Evolutionary conservation across 768 basidiomycete genomes (phyloP).

Genomic region (Podaxis sp.): DNA sequence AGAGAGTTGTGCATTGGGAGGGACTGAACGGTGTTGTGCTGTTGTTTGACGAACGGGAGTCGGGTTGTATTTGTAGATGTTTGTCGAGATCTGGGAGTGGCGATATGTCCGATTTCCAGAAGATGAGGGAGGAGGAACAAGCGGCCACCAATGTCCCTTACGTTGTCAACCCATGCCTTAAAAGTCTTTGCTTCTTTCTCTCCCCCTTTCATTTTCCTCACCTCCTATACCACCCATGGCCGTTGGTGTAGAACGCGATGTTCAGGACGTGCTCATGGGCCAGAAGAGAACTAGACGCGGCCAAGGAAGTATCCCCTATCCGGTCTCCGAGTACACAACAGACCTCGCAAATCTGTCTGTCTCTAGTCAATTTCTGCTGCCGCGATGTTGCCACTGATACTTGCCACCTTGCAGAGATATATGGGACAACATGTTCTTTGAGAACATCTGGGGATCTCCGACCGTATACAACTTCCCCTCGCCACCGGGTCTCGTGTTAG

Average conservation of each 20-base stretch:
- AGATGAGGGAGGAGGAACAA: not conserved
- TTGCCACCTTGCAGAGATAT: constrained; percentile 47
- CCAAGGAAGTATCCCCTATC: constrained; percentile 53
- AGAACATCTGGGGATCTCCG: constrained; percentile 42
- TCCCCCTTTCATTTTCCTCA: constrained; percentile 17
- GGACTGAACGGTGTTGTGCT: not conserved
- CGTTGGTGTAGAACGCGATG: constrained; percentile 36
- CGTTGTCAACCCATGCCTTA: constrained; percentile 1
- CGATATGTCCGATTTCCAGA: constrained; percentile 13
- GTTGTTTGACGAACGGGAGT: not conserved
- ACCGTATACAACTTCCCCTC: constrained; percentile 53
- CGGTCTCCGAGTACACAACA: constrained; percentile 42
- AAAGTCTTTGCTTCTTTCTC: not conserved
- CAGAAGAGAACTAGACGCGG: constrained; percentile 38
- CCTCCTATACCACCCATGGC: constrained; percentile 17
- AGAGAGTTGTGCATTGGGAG: constrained; percentile 24
- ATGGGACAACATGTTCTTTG: constrained; percentile 70
- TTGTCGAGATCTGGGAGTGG: not conserved
- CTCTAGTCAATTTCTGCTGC: not conserved
- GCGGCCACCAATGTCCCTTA: constrained; percentile 4
- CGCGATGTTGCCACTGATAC: not conserved
- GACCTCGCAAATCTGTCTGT: constrained; percentile 56
- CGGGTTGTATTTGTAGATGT: constrained; percentile 1
- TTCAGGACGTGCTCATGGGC: constrained; percentile 42
- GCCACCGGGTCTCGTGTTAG: constrained; percentile 55